Conservation (phyloP, 2,329 filamentous ascomycete genomes). For the Trichoderma endophyticum region DNA sequence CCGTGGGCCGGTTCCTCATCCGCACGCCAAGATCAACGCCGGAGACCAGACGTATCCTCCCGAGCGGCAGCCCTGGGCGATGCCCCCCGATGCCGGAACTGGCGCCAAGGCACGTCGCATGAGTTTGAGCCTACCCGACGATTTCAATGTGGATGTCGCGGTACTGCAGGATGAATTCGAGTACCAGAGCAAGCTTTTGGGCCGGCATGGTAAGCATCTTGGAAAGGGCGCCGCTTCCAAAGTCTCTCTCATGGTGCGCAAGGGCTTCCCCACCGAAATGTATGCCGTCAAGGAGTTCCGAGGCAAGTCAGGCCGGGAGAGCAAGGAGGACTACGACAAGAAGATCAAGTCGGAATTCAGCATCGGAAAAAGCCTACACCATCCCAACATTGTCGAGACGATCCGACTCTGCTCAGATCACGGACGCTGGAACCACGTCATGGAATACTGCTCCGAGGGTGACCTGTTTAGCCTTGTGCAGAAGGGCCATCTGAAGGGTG, state of each 20-base stretch:
- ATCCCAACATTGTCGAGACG: conserved; percentile 84
- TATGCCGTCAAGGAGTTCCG: conserved; percentile 90
- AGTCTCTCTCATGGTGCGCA: conserved; percentile 75
- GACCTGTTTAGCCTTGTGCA: conserved; percentile 75
- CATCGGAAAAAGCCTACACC: conserved; percentile 79
- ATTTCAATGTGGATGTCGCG: conserved; percentile 68
- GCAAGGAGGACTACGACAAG: conserved; percentile 71
- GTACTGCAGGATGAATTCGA: conserved; percentile 69
- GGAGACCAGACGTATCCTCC: conserved; percentile 33
- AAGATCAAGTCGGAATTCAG: conserved; percentile 91
- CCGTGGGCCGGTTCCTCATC: conserved; percentile 26
- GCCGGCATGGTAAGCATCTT: conserved; percentile 69
- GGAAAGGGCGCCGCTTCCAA: conserved; percentile 81
- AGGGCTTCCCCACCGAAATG: conserved; percentile 60
- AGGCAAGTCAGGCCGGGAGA: conserved; percentile 66
- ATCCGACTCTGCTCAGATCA: conserved; percentile 71
- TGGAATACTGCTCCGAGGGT: conserved; percentile 85
- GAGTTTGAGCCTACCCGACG: conserved; percentile 70
- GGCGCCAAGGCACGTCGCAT: conserved; percentile 76
- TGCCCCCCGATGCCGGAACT: conserved; percentile 66
- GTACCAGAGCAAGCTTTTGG: conserved; percentile 66
- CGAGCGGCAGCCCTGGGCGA: conserved; percentile 53
- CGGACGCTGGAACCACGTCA: conserved; percentile 82
- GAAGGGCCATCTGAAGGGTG: conserved; percentile 62
- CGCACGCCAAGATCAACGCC: conserved; percentile 15